Base-by-base conservation (phyloP, 2,329 filamentous ascomycete genomes). In the Fusarium devonianum region DNA sequence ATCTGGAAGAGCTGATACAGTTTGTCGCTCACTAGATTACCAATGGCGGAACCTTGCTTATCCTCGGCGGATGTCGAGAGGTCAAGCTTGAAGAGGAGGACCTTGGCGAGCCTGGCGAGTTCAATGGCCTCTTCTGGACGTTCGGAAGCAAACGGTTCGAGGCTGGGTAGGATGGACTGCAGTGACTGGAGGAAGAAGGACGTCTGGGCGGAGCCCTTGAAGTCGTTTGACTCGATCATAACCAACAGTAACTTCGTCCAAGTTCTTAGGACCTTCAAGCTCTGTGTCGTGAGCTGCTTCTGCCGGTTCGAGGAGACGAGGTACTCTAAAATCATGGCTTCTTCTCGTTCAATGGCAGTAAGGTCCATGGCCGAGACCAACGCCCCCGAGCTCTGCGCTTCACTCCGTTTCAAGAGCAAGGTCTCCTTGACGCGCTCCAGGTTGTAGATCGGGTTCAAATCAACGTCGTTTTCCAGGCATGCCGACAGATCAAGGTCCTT, bases 1-100 rank as follows among this genome's bases (percentile, higher is more conserved):
- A 91, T 84, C 56, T 96, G 89, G 78, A 99, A 97, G 4, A 97
- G 82, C 67, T 96, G 89, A 67, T 92, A 92, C 1, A 97, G 80
- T 66, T 94, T 90, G 69, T 97, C 93, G 67, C 91, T 89, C 23
- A 94, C 85, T 18, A 93, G 79, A 68, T 91, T 90, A 25, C 87
- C 82, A 45, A 82, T 76, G 4, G 75, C 74, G 38, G 71, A 69
- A 52, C 71, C 75, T 35, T 74, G 74, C 54, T 83, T 77, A 10
- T 69, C 67, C 7, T 54, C 53, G n/a, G 63, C 62, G 1, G 70
- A 51, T 14, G 70, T 64, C 5, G 71, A 69, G 72, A 87, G 76
- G 69, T 92, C 83, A 63, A 94, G 75, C 68, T 88, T 85, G 67
- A 86, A 88, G 4, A 92, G 78, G 2, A 94, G 75, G 14, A 87